These are phyloP conservation scores for Botrytis sinoallii DNA, from an alignment of 2,329 filamentous ascomycete species.

Conservation along the genomic window DNA sequence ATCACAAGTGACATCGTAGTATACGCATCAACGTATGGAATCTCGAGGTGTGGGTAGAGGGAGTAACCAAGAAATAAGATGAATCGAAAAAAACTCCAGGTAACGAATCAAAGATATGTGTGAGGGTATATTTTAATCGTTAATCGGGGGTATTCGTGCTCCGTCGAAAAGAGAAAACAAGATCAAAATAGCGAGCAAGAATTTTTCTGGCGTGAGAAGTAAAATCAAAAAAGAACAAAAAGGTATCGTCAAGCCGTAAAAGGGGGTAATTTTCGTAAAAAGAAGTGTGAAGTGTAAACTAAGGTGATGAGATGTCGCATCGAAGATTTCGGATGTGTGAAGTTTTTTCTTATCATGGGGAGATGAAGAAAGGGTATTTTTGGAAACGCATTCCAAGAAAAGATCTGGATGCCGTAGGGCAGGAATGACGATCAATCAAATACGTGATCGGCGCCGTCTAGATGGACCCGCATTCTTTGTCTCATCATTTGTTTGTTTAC, in stretches of 20 bases:
- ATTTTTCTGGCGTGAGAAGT: background rate
- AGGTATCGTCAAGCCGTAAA: constrained; percentile 16
- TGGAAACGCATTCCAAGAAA: constrained; percentile 7
- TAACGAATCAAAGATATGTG: constrained; percentile 19
- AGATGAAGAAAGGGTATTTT: background rate
- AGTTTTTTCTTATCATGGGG: background rate
- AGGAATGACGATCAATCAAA: constrained; percentile 6
- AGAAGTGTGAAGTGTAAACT: background rate
- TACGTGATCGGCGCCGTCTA: background rate
- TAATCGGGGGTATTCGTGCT: constrained; percentile 16
- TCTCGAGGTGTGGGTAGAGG: background rate
- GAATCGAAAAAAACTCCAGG: constrained; percentile 15
- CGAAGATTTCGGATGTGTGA: constrained; percentile 4
- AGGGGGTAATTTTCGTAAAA: background rate
- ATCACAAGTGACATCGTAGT: background rate
- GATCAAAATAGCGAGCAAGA: background rate
- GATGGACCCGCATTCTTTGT: constrained; percentile 12
- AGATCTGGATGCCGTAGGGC: background rate
- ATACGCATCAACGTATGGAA: background rate
- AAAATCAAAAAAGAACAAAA: background rate
- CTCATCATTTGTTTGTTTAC: constrained; percentile 11
- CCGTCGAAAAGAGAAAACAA: background rate
- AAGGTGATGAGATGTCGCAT: constrained; percentile 10
- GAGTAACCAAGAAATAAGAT: background rate
- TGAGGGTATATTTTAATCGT: constrained; percentile 13